Percentiles rank a stretch among this genome's conserved stretches.
These are phyloP conservation scores for Prunus salicina DNA, from an alignment of 306 rosid genomes.

Conservation along the genomic window DNA sequence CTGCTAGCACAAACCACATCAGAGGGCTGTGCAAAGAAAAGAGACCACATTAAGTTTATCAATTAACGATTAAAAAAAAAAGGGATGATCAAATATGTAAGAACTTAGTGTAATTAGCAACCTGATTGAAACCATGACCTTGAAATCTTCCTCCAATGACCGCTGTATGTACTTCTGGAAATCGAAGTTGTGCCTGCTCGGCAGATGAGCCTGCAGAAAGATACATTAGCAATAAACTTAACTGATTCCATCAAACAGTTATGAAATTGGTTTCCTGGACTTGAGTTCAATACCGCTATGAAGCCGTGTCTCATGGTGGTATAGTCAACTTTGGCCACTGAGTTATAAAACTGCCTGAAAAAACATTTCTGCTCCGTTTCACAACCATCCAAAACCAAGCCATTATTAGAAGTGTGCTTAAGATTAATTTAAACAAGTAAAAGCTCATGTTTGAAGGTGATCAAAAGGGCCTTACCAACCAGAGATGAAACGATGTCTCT, in stretches of 20 bases:
- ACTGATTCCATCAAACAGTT: neutral
- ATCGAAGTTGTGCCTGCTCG: constrained; percentile 30
- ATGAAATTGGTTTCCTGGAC: neutral
- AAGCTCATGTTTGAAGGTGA: neutral
- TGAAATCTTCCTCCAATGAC: constrained; percentile 43
- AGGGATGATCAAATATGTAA: too few species aligned
- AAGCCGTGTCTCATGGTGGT: constrained; percentile 44
- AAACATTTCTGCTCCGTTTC: constrained; percentile 42
- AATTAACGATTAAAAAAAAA: too few species aligned
- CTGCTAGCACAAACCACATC: constrained; percentile 38
- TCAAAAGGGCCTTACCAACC: constrained; percentile 28
- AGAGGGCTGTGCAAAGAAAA: constrained; percentile 32
- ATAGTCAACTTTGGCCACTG: constrained; percentile 46
- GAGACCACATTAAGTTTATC: too few species aligned
- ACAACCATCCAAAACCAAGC: neutral
- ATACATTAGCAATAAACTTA: constrained; percentile 1
- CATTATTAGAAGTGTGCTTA: constrained; percentile 4
- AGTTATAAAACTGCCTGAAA: constrained; percentile 37
- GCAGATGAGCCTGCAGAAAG: constrained; percentile 35
- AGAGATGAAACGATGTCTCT: constrained; percentile 16
- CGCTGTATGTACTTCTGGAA: constrained; percentile 36
- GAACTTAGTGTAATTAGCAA: neutral
- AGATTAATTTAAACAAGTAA: neutral
- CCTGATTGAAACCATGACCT: constrained; percentile 35
- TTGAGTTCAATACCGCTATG: constrained; percentile 26